Conservation (phyloP, 345 rosid genomes). For the Gossypium rotundifolium region DNA sequence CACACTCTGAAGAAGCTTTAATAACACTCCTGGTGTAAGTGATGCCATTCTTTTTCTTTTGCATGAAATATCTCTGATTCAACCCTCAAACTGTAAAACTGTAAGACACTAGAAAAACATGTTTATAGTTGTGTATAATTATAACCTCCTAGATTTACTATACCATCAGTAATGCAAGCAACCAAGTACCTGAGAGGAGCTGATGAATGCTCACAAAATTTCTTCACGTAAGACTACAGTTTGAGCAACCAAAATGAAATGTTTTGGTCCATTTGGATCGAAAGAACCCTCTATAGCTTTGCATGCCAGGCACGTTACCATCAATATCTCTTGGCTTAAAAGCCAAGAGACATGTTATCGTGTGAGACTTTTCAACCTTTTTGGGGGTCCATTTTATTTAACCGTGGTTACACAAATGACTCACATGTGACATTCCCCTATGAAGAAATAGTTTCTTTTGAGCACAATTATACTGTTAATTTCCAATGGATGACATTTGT, state of each 20-base stretch:
- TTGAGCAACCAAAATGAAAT: background rate
- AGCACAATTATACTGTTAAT: background rate
- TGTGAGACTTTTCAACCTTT: constrained; percentile 9
- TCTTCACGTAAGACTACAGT: background rate
- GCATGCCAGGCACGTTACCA: constrained; percentile 62
- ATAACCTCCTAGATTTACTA: background rate
- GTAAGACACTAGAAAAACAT: background rate
- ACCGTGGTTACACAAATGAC: too few species aligned
- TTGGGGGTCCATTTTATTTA: background rate
- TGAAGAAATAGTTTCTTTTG: background rate
- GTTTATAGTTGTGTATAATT: background rate
- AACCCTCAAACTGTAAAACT: background rate
- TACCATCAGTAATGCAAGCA: background rate
- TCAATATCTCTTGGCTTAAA: constrained; percentile 60
- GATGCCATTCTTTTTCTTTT: constrained; percentile 48
- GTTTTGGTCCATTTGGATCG: too few species aligned
- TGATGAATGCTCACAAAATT: background rate
- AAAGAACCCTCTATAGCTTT: constrained; percentile 27
- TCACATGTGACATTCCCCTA: too few species aligned
- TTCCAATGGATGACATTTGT: constrained; percentile 15
- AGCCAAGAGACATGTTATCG: constrained; percentile 47
- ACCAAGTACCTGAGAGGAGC: background rate
- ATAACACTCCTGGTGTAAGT: constrained; percentile 67
- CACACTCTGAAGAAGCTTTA: constrained; percentile 80
- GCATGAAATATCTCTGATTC: background rate